These are phyloP conservation scores for Aaosphaeria pasadenensis DNA, from an alignment of 2,329 filamentous ascomycete genomes.

Conservation along the genomic window DNA sequence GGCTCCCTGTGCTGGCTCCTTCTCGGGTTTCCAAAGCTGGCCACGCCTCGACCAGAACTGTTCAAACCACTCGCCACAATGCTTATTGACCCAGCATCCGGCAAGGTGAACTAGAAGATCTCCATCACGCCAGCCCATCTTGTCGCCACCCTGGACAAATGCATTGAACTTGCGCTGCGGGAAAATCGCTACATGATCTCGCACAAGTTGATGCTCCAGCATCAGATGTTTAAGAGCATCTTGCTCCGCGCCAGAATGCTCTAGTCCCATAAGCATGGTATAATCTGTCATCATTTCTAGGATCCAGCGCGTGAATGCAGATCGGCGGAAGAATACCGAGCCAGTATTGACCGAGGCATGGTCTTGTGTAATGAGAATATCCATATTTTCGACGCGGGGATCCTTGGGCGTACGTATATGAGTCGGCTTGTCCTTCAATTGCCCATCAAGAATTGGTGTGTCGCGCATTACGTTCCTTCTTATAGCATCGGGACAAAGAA, in stretches of 20 bases:
- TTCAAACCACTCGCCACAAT: conserved; percentile 34
- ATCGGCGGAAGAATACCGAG: conserved; percentile 38
- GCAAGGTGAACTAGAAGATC: conserved; percentile 42
- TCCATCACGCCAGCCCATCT: conserved; percentile 39
- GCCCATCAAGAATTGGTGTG: conserved; percentile 24
- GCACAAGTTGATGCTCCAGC: conserved; percentile 34
- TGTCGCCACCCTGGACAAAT: conserved; percentile 31
- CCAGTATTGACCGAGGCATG: conserved; percentile 41
- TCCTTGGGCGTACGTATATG: conserved; percentile 24
- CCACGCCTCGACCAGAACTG: conserved; percentile 34
- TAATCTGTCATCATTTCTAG: conserved; percentile 40
- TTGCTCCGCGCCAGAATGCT: conserved; percentile 35
- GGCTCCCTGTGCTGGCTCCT: neutral
- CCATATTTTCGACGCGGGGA: conserved; percentile 31
- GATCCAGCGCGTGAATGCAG: conserved; percentile 34
- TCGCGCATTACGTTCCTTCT: conserved; percentile 22
- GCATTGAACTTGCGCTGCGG: conserved; percentile 38
- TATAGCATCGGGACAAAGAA: conserved; percentile 34
- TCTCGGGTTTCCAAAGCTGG: conserved; percentile 17
- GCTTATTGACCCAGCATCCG: conserved; percentile 38
- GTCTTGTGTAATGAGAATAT: conserved; percentile 40
- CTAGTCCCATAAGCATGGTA: conserved; percentile 32
- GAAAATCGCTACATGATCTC: conserved; percentile 38
- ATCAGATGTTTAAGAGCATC: conserved; percentile 34
- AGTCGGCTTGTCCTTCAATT: conserved; percentile 23